Conservation (phyloP, 257 asterid species). For the Verbascum thapsus region DNA sequence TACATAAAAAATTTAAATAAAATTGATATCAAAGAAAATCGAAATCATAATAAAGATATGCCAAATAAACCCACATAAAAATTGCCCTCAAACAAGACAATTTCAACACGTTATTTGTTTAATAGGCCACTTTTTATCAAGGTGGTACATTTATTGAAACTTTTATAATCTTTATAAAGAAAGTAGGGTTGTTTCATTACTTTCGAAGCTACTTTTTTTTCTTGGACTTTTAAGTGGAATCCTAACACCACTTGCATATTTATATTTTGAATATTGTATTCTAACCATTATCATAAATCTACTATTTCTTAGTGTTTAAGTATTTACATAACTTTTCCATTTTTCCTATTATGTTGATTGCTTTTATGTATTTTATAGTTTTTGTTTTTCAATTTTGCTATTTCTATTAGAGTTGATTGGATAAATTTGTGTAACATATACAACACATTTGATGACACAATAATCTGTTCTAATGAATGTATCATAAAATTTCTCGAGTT, state of each 20-base stretch:
- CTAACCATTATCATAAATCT: not conserved
- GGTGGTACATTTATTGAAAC: constrained; percentile 14
- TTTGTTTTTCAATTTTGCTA: not conserved
- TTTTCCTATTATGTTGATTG: not conserved
- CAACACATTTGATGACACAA: too few species aligned
- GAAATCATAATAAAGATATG: too few species aligned
- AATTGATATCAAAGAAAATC: too few species aligned
- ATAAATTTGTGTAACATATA: too few species aligned
- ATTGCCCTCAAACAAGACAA: too few species aligned
- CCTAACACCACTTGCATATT: constrained; percentile 8
- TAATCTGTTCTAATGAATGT: too few species aligned
- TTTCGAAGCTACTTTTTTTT: constrained; percentile 17
- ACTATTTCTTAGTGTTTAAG: constrained; percentile 30
- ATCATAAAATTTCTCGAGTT: too few species aligned
- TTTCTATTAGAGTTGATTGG: too few species aligned
- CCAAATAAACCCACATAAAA: too few species aligned
- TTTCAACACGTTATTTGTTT: not conserved
- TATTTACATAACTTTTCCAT: constrained; percentile 7
- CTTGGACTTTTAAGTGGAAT: constrained; percentile 18
- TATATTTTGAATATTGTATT: not conserved
- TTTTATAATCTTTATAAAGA: constrained; percentile 1
- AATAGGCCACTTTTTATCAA: not conserved
- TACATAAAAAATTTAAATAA: too few species aligned
- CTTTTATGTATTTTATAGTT: not conserved
- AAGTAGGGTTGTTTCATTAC: constrained; percentile 24